Evolutionary conservation across 2,329 filamentous ascomycete genomes (phyloP).

Genomic region (Diaporthe humulicola): DNA sequence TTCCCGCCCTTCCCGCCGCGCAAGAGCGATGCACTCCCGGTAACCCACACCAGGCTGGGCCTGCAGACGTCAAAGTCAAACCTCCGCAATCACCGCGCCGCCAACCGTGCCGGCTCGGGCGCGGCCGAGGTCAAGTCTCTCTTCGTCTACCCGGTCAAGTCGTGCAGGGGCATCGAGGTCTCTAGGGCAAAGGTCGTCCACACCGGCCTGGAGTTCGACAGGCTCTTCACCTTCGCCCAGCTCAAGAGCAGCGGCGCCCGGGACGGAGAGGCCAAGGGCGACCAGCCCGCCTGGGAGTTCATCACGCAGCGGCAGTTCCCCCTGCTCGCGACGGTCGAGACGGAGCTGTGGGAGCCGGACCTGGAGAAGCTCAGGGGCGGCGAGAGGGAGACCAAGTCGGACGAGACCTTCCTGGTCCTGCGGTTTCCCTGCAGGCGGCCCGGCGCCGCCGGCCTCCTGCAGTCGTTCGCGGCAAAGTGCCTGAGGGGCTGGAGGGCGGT

Average conservation of each 20-base stretch:
- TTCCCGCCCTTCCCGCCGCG: conserved; percentile 68
- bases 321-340: conserved; percentile 76
- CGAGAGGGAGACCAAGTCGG: conserved; percentile 57
- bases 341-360: conserved; percentile 79
- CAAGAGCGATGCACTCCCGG: conserved; percentile 65
- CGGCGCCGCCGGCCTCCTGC: conserved; percentile 62
- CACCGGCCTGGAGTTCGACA: conserved; percentile 82
- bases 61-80: conserved; percentile 52
- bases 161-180: conserved; percentile 83
- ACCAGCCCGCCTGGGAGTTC: conserved; percentile 73
- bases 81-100: conserved; percentile 44
- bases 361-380: conserved; percentile 63
- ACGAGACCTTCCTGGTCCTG: conserved; percentile 73
- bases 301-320: conserved; percentile 79
- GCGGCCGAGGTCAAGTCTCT: conserved; percentile 68
- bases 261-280: conserved; percentile 53
- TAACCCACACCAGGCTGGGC: conserved; percentile 67
- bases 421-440: conserved; percentile 72
- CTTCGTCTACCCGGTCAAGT: conserved; percentile 87
- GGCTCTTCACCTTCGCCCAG: conserved; percentile 87
- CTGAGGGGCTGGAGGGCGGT: conserved; percentile 61
- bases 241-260: conserved; percentile 58
- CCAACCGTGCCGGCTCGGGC: conserved; percentile 37
- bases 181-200: conserved; percentile 72
- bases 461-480: conserved; percentile 64